Evolutionary conservation across 352 stramenopile genomes (phyloP).

Genomic region (Phytophthora fragariaefolia): DNA sequence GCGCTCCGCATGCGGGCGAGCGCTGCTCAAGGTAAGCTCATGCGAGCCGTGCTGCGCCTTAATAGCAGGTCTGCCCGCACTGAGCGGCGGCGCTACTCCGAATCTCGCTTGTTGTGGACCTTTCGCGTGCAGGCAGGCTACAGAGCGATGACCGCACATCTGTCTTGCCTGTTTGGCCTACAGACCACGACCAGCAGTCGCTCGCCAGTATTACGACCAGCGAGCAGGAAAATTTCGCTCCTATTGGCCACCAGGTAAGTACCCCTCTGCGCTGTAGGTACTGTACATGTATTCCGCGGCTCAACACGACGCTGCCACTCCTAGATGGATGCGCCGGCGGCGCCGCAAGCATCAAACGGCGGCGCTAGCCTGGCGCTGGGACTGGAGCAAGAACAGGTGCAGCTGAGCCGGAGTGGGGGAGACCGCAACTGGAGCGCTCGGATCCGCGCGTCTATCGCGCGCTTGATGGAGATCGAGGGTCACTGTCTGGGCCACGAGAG

Average conservation of each 20-base stretch:
- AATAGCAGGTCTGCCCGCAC: conserved; percentile 2
- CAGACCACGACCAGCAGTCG: background rate
- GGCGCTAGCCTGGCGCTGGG: background rate
- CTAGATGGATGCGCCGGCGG: conserved; percentile 1
- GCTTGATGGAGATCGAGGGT: conserved; percentile 40
- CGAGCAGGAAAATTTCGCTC: conserved; percentile 1
- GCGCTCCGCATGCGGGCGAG: background rate
- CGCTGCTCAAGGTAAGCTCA: conserved; percentile 26
- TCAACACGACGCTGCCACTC: conserved; percentile 10
- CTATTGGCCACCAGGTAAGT: conserved; percentile 10
- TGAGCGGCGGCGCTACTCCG: no score
- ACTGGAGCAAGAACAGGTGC: background rate
- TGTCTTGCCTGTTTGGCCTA: background rate
- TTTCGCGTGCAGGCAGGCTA: background rate
- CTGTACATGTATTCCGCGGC: background rate
- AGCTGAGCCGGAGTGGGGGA: background rate
- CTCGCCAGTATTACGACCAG: conserved; percentile 1
- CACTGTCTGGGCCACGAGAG: conserved; percentile 22
- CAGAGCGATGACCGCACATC: conserved; percentile 18
- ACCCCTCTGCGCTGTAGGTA: background rate
- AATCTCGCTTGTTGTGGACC: background rate
- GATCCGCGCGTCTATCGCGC: conserved; percentile 35
- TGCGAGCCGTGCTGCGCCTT: conserved; percentile 1
- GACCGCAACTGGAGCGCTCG: conserved; percentile 29
- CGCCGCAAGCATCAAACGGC: background rate